phyloP scores from a whole-genome alignment of 2,329 filamentous ascomycete genomes.

The Aspergillaceae sp. region DNA sequence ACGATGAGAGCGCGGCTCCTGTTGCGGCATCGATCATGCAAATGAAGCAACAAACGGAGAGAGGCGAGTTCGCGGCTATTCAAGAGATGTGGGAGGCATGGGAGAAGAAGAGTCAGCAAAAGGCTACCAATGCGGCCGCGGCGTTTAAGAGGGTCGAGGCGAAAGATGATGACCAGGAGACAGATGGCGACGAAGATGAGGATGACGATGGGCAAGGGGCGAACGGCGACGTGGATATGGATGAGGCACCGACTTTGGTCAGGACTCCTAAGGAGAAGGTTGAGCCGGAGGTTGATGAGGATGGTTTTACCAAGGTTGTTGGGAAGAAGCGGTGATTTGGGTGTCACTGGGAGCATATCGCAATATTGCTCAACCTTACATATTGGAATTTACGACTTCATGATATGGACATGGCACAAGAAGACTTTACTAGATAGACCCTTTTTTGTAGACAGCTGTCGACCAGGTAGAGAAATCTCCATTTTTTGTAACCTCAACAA shows the following conservation, averaged over 20 bases:
- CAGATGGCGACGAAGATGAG: slow-evolving; percentile 49
- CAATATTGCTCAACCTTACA: neutral
- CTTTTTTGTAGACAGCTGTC: neutral
- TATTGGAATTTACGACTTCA: slow-evolving; percentile 1
- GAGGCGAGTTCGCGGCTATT: slow-evolving; percentile 59
- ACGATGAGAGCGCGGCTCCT: slow-evolving; percentile 73
- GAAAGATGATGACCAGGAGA: slow-evolving; percentile 47
- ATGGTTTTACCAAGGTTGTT: slow-evolving; percentile 70
- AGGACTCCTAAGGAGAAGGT: slow-evolving; percentile 52
- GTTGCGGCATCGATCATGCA: slow-evolving; percentile 66
- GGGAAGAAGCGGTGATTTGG: slow-evolving; percentile 50
- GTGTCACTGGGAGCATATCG: slow-evolving; percentile 2
- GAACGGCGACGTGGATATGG: slow-evolving; percentile 55
- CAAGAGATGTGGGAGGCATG: slow-evolving; percentile 48
- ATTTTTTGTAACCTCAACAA: slow-evolving; percentile 13
- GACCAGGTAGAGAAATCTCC: slow-evolving; percentile 2
- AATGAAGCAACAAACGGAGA: slow-evolving; percentile 55
- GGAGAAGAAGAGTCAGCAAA: slow-evolving; percentile 30
- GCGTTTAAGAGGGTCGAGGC: slow-evolving; percentile 31
- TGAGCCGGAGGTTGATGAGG: slow-evolving; percentile 66
- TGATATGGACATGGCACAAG: neutral
- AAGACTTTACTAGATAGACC: too few species aligned
- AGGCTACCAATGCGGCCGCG: slow-evolving; percentile 21
- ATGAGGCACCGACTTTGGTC: slow-evolving; percentile 57
- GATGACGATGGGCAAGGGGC: slow-evolving; percentile 46